phyloP scores from a whole-genome alignment of 495 filamentous ascomycete genomes.

The Choiromyces venosus region DNA sequence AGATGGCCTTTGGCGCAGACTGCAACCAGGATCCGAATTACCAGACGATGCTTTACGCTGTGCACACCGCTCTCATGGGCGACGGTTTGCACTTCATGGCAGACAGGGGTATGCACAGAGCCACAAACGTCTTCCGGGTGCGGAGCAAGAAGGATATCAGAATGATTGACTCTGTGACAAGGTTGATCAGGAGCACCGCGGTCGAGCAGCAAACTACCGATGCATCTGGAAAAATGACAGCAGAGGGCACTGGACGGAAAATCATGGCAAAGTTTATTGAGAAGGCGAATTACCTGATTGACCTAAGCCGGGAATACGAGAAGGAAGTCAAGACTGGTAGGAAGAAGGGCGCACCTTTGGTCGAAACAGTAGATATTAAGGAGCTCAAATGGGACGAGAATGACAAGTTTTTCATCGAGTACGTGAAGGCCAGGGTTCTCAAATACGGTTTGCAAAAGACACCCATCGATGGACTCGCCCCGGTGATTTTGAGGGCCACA shows the following conservation, averaged over 20 bases:
- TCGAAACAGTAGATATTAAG: slow-evolving; percentile 43
- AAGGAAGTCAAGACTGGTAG: slow-evolving; percentile 54
- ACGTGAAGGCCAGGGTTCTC: slow-evolving; percentile 64
- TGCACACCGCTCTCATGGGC: slow-evolving; percentile 38
- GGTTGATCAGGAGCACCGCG: slow-evolving; percentile 21
- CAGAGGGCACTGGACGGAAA: neutral
- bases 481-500: slow-evolving; percentile 65
- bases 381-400: slow-evolving; percentile 46
- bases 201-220: neutral
- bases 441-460: slow-evolving; percentile 49
- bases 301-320: slow-evolving; percentile 59
- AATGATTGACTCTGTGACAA: slow-evolving; percentile 33
- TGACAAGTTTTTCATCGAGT: slow-evolving; percentile 61
- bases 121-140: slow-evolving; percentile 34
- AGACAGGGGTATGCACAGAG: slow-evolving; percentile 35
- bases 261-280: slow-evolving; percentile 50
- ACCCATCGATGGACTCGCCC: slow-evolving; percentile 56
- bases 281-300: slow-evolving; percentile 61
- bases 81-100: slow-evolving; percentile 32
- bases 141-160: slow-evolving; percentile 28
- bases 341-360: slow-evolving; percentile 46
- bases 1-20: slow-evolving; percentile 29
- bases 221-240: neutral
- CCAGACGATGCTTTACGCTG: slow-evolving; percentile 32
- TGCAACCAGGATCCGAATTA: neutral